These are phyloP conservation scores for Lactuca sativa DNA, from an alignment of 129 eudicot species.

Conservation along the genomic window DNA sequence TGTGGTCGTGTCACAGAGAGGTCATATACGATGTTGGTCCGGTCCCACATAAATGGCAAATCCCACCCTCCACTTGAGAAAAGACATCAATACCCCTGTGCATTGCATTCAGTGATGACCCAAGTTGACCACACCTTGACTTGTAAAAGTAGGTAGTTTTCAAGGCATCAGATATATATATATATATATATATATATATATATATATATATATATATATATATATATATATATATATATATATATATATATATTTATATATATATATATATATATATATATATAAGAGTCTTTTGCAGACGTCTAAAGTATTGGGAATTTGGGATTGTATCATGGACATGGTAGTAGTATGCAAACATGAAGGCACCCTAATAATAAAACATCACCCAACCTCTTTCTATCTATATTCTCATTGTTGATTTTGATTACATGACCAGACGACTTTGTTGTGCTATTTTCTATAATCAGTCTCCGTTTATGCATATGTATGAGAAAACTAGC, in stretches of 20 bases:
- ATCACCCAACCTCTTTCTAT: too few species aligned
- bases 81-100: constrained; percentile 4
- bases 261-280: too few species aligned
- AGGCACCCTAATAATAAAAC: not conserved
- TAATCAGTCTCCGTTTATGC: too few species aligned
- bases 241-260: too few species aligned
- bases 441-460: too few species aligned
- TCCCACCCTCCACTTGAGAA: constrained; percentile 64
- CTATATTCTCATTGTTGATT: too few species aligned
- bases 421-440: too few species aligned
- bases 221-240: too few species aligned
- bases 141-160: constrained; percentile 16
- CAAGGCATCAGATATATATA: not conserved
- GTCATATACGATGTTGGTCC: constrained; percentile 91
- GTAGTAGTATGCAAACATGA: not conserved
- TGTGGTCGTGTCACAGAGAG: constrained; percentile 99
- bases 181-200: too few species aligned
- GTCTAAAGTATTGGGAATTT: constrained; percentile 1
- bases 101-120: not conserved
- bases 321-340: not conserved
- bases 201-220: too few species aligned
- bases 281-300: too few species aligned
- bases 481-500: too few species aligned
- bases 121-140: constrained; percentile 2
- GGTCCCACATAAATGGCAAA: constrained; percentile 63